Evolutionary conservation across 1,284 basidiomycete species (phyloP).

Genomic region (Leucocoprinus gongylophorus): DNA sequence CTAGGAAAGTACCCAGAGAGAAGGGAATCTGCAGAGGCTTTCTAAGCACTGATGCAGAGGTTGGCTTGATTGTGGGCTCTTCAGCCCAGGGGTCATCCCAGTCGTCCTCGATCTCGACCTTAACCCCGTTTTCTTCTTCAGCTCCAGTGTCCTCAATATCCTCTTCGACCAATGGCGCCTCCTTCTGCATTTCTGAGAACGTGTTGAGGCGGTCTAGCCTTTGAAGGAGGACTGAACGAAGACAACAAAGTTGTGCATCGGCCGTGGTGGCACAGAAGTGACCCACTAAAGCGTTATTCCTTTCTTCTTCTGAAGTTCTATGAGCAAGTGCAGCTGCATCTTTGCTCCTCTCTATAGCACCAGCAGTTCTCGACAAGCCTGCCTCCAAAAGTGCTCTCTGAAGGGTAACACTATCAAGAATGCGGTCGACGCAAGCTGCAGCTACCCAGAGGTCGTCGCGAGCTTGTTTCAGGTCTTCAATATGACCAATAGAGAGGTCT

Average conservation of each 20-base stretch:
- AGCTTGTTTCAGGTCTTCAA: slow-evolving; percentile 44
- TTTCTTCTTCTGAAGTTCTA: slow-evolving; percentile 17
- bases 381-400: slow-evolving; percentile 54
- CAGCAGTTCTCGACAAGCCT: slow-evolving; percentile 52
- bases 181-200: slow-evolving; percentile 52
- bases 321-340: slow-evolving; percentile 25
- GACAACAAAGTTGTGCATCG: slow-evolving; percentile 56
- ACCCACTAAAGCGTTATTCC: slow-evolving; percentile 31
- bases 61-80: slow-evolving; percentile 24
- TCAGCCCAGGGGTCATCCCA: slow-evolving; percentile 82
- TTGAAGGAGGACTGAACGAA: slow-evolving; percentile 55
- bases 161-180: slow-evolving; percentile 24
- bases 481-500: slow-evolving; percentile 43
- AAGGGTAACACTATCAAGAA: slow-evolving; percentile 49
- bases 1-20: slow-evolving; percentile 58
- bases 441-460: slow-evolving; percentile 68
- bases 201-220: slow-evolving; percentile 64
- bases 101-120: slow-evolving; percentile 49
- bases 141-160: slow-evolving; percentile 26
- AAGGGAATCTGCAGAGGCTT: slow-evolving; percentile 33
- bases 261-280: slow-evolving; percentile 47
- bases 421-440: slow-evolving; percentile 62
- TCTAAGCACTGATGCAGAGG: slow-evolving; percentile 15
- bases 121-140: slow-evolving; percentile 20
- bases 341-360: slow-evolving; percentile 42